Conservation (phyloP, 805 yeast genomes). For the Jamesozyma lodderae region DNA sequence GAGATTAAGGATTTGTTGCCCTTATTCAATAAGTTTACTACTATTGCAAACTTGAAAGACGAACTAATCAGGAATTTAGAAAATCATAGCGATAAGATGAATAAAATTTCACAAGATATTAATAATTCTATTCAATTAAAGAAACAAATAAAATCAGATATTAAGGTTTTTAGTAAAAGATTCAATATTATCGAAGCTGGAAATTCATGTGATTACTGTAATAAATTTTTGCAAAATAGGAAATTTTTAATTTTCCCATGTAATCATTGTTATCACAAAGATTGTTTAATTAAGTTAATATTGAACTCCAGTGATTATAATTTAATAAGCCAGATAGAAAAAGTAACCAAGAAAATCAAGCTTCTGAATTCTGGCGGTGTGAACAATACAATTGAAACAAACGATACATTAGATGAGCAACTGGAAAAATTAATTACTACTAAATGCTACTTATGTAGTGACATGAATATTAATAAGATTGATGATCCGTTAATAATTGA, state of each 20-base stretch:
- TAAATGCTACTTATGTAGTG: constrained; percentile 73
- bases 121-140: constrained; percentile 56
- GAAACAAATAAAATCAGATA: constrained; percentile 51
- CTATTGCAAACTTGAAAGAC: constrained; percentile 74
- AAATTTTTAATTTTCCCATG: constrained; percentile 83
- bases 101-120: constrained; percentile 64
- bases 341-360: constrained; percentile 22
- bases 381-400: too few relatives aligned
- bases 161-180: constrained; percentile 42
- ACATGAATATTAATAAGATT: constrained; percentile 55
- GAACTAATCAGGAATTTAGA: constrained; percentile 78
- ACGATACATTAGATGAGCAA: constrained; percentile 24
- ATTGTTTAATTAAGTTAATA: constrained; percentile 63
- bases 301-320: constrained; percentile 57
- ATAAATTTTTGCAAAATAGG: constrained; percentile 57
- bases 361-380: constrained; percentile 25
- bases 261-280: constrained; percentile 80
- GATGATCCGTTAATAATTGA: constrained; percentile 50
- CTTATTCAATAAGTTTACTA: constrained; percentile 72
- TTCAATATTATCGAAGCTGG: constrained; percentile 72
- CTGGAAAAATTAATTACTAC: constrained; percentile 51
- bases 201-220: constrained; percentile 68
- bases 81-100: constrained; percentile 57
- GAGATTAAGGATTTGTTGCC: constrained; percentile 78
- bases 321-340: constrained; percentile 52